Percentiles rank a stretch among this genome's conserved stretches.
These are phyloP conservation scores for Trametes hirsuta DNA, from an alignment of 1,284 basidiomycete genomes.

Conservation along the genomic window DNA sequence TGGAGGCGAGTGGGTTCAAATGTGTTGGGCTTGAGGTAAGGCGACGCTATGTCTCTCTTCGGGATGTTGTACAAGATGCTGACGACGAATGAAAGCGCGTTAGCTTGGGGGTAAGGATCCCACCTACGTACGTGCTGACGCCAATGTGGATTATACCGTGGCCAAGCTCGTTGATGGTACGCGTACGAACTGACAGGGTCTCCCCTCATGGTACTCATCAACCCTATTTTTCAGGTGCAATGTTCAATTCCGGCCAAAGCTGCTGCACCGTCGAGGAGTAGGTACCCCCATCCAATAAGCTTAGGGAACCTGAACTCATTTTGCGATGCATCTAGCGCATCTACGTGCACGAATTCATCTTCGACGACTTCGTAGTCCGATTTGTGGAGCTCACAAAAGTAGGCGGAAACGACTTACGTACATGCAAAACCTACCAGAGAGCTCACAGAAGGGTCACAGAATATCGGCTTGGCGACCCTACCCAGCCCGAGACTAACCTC, in stretches of 20 bases:
- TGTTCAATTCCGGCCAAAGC: slow-evolving; percentile 96
- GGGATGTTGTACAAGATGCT: not conserved
- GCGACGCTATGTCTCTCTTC: too few relatives aligned
- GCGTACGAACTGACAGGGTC: slow-evolving; percentile 1
- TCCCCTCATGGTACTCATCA: too few relatives aligned
- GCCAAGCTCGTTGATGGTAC: slow-evolving; percentile 88
- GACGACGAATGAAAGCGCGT: not conserved
- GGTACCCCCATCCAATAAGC: slow-evolving; percentile 14
- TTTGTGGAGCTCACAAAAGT: slow-evolving; percentile 80
- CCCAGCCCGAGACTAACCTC: slow-evolving; percentile 70
- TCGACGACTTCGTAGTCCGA: slow-evolving; percentile 79
- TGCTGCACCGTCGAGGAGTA: slow-evolving; percentile 83
- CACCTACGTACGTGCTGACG: slow-evolving; percentile 89
- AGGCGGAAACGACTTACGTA: not conserved
- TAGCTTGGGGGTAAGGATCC: slow-evolving; percentile 96
- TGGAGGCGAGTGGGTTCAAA: slow-evolving; percentile 73
- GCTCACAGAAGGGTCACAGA: slow-evolving; percentile 38
- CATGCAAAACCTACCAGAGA: not conserved
- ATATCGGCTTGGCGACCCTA: slow-evolving; percentile 89
- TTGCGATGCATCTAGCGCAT: slow-evolving; percentile 63
- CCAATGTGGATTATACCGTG: slow-evolving; percentile 82
- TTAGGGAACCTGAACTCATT: not conserved
- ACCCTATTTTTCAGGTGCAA: slow-evolving; percentile 57
- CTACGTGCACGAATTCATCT: slow-evolving; percentile 88
- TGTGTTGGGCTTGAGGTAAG: slow-evolving; percentile 75